These are phyloP conservation scores for Diaporthe vexans DNA, from an alignment of 2,329 filamentous ascomycete species.

Conservation along the genomic window DNA sequence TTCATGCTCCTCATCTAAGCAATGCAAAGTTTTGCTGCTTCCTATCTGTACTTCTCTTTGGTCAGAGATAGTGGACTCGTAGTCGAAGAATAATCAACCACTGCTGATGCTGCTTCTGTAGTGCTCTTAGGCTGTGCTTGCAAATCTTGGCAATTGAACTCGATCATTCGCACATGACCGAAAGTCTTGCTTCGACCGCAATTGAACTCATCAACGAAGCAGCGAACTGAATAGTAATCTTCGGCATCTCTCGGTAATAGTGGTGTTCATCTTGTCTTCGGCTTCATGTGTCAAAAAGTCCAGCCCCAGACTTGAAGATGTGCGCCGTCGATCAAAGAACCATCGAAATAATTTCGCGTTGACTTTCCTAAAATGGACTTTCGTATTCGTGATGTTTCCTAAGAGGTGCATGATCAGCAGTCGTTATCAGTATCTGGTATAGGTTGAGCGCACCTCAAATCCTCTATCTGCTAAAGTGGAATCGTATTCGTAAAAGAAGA, in stretches of 20 bases:
- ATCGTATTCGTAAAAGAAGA: slow-evolving; percentile 20
- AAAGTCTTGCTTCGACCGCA: not conserved
- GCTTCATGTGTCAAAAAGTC: slow-evolving; percentile 7
- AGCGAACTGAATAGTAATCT: not conserved
- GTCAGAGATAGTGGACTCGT: not conserved
- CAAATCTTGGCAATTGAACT: too few species aligned
- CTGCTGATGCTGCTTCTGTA: not conserved
- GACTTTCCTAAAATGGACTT: not conserved
- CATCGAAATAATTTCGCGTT: not conserved
- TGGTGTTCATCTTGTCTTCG: not conserved
- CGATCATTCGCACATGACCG: too few species aligned
- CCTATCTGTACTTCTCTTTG: not conserved
- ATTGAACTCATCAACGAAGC: too few species aligned
- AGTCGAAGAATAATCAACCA: not conserved
- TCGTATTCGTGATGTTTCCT: slow-evolving; percentile 19
- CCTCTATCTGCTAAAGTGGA: not conserved
- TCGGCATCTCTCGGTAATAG: not conserved
- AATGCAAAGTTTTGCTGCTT: not conserved
- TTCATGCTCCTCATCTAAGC: not conserved
- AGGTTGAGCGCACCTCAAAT: not conserved
- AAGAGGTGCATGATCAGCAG: slow-evolving; percentile 7
- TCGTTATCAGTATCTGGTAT: not conserved
- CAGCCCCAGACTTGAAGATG: not conserved
- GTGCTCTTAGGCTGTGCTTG: too few species aligned
- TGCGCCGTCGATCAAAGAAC: not conserved